Conservation (phyloP, 176 grass and related monocot genomes). For the Miscanthus lutarioriparius region DNA sequence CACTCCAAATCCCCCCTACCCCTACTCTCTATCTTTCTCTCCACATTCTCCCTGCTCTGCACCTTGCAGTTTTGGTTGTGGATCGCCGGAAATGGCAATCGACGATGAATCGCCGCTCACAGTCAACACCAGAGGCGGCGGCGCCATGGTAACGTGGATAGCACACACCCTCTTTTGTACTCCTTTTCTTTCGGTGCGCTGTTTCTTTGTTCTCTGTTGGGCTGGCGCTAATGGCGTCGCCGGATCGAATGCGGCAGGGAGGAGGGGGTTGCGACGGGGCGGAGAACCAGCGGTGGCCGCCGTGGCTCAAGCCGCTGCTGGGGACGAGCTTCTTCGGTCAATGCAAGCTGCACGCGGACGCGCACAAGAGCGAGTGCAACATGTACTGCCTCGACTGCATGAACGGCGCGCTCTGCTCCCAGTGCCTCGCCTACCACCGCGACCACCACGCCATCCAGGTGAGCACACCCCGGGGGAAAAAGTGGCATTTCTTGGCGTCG, state of each 20-base stretch:
- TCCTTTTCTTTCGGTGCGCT: background rate
- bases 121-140: conserved; percentile 50
- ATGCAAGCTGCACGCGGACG: conserved; percentile 88
- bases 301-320: conserved; percentile 92
- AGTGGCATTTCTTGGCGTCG: background rate
- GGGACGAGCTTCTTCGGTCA: conserved; percentile 86
- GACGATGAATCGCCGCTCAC: conserved; percentile 62
- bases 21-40: background rate
- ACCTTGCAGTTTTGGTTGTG: background rate
- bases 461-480: background rate
- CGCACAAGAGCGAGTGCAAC: conserved; percentile 99
- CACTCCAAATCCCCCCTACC: background rate
- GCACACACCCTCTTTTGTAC: too few species aligned
- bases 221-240: conserved; percentile 5
- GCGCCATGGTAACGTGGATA: conserved; percentile 67
- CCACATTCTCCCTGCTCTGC: background rate
- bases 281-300: conserved; percentile 79
- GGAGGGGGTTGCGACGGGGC: conserved; percentile 31
- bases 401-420: conserved; percentile 90
- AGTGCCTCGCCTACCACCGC: conserved; percentile 81
- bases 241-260: conserved; percentile 48
- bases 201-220: background rate
- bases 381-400: conserved; percentile 99
- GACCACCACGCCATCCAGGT: conserved; percentile 93
- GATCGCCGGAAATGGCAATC: conserved; percentile 54